Percentiles rank a stretch among this genome's conserved stretches.
Conservation (phyloP, 257 asterid genomes). For the Cynanchum wilfordii region DNA sequence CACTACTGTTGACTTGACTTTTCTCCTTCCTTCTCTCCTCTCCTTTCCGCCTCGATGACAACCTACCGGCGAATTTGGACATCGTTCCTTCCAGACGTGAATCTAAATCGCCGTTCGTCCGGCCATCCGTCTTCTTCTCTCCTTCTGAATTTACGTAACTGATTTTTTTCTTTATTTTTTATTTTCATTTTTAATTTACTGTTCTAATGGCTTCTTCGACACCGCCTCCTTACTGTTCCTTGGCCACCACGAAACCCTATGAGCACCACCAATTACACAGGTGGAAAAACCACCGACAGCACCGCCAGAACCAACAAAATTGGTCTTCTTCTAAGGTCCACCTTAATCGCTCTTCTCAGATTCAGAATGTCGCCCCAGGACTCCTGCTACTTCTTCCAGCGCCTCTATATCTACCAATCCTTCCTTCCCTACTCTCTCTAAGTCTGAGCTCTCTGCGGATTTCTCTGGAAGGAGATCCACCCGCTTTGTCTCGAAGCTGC, state of each 20-base stretch:
- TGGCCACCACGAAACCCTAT: constrained; percentile 78
- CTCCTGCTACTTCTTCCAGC: constrained; percentile 25
- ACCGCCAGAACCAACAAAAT: constrained; percentile 23
- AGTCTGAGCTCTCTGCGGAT: constrained; percentile 40
- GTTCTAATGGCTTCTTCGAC: constrained; percentile 87
- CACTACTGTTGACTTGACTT: no score
- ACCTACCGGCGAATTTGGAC: no score
- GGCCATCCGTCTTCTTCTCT: no score
- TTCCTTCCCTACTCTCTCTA: constrained; percentile 36
- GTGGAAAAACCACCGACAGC: constrained; percentile 30
- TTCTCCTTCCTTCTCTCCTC: no score
- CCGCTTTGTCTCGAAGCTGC: constrained; percentile 83
- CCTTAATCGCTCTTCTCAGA: constrained; percentile 34
- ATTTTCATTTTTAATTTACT: not conserved
- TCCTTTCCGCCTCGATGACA: no score
- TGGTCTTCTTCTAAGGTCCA: constrained; percentile 52
- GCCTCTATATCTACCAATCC: constrained; percentile 20
- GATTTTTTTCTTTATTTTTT: no score
- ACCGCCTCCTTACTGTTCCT: constrained; percentile 78
- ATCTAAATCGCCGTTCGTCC: no score
- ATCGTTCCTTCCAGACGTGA: no score
- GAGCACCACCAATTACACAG: constrained; percentile 40
- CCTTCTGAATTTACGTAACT: no score
- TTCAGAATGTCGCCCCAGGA: constrained; percentile 29
- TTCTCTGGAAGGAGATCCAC: constrained; percentile 87